Percentiles rank a stretch among this genome's conserved stretches.
Evolutionary conservation across 108 stramenopile species (phyloP).

Genomic region (Cyclotella distinguenda): DNA sequence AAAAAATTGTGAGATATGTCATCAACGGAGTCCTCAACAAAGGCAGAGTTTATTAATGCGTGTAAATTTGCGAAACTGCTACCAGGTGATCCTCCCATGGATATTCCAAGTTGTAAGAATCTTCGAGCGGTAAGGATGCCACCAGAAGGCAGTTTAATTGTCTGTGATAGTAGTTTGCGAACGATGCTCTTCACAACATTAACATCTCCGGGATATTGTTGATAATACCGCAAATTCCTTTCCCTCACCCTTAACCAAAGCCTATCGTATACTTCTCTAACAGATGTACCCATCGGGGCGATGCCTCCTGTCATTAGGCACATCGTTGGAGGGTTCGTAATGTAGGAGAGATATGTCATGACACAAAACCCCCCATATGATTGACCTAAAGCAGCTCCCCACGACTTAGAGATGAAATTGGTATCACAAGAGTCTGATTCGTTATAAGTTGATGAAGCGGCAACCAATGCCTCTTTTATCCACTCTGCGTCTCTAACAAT

Average conservation of each 20-base stretch:
- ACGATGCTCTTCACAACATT: constrained; percentile 76
- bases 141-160: constrained; percentile 68
- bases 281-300: constrained; percentile 78
- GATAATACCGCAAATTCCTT: constrained; percentile 80
- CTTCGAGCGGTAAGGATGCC: constrained; percentile 85
- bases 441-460: constrained; percentile 19
- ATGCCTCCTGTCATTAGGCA: constrained; percentile 91
- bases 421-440: constrained; percentile 4
- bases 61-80: constrained; percentile 83
- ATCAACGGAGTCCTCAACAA: constrained; percentile 47
- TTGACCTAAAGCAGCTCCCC: constrained; percentile 88
- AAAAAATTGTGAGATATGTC: constrained; percentile 67
- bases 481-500: constrained; percentile 91
- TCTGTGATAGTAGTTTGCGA: constrained; percentile 32
- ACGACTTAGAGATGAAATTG: constrained; percentile 49
- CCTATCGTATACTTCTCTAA: constrained; percentile 48
- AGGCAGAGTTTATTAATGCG: constrained; percentile 73
- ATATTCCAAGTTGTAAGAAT: constrained; percentile 87
- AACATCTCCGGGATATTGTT: constrained; percentile 88
- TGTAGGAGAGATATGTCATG: constrained; percentile 83
- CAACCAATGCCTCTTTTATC: constrained; percentile 67
- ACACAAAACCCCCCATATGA: constrained; percentile 93
- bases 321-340: constrained; percentile 63
- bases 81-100: constrained; percentile 70
- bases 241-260: constrained; percentile 80